Conservation (phyloP, 371 early-diverging fungal species). For the Haplosporangium sp. region DNA sequence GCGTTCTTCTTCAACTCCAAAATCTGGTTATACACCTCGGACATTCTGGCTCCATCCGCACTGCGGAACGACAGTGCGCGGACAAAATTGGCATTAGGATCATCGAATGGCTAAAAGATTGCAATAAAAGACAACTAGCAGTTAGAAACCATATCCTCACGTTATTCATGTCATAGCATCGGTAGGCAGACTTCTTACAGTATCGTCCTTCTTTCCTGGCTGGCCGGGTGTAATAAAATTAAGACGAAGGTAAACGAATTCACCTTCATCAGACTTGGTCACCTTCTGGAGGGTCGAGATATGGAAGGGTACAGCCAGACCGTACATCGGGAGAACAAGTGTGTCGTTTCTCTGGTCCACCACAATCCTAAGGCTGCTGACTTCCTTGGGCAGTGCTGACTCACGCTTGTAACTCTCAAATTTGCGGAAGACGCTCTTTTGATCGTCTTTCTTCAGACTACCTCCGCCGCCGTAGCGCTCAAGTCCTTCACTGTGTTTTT, state of each 20-base stretch:
- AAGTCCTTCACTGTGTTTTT: conserved; percentile 83
- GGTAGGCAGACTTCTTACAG: conserved; percentile 55
- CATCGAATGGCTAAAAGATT: conserved; percentile 80
- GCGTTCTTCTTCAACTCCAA: conserved; percentile 91
- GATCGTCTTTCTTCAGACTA: conserved; percentile 71
- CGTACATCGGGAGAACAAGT: conserved; percentile 96
- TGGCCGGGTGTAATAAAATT: conserved; percentile 98
- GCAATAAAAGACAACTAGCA: not conserved
- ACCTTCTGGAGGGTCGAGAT: conserved; percentile 96
- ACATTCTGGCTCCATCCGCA: conserved; percentile 85
- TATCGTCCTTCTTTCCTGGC: conserved; percentile 89
- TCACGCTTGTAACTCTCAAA: conserved; percentile 97
- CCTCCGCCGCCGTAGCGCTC: conserved; percentile 77
- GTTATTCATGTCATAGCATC: not conserved
- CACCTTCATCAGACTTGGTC: conserved; percentile 96
- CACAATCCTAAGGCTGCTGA: conserved; percentile 78
- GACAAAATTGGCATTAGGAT: conserved; percentile 90
- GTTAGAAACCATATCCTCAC: conserved; percentile 3
- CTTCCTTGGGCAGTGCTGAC: conserved; percentile 82
- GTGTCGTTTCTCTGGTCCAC: conserved; percentile 93
- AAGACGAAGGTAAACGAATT: conserved; percentile 93
- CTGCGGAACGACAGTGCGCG: conserved; percentile 92
- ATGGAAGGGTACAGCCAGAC: conserved; percentile 99
- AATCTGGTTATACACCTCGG: conserved; percentile 86
- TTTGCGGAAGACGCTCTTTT: conserved; percentile 79